A percentile compares a stretch with the other conserved stretches of the same genome.
phyloP scores from a whole-genome alignment of 2,329 filamentous ascomycete genomes.

The Colletotrichum sp. region DNA sequence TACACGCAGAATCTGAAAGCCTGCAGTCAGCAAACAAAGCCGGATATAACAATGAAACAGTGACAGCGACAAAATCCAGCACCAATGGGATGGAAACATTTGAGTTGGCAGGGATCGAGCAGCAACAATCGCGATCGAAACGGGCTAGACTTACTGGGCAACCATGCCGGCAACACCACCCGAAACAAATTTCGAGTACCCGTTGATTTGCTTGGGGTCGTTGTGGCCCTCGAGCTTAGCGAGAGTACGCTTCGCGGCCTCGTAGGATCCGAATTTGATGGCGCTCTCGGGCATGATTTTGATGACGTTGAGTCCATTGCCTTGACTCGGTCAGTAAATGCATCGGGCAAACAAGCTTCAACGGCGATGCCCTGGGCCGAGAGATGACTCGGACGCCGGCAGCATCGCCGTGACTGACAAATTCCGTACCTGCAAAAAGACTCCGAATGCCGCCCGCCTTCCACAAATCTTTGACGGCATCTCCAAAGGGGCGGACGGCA shows the following conservation, averaged over 20 bases:
- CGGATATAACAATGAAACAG: neutral
- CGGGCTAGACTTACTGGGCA: constrained; percentile 69
- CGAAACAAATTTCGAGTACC: constrained; percentile 87
- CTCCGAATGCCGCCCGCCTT: constrained; percentile 84
- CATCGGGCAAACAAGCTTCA: neutral
- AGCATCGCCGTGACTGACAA: neutral
- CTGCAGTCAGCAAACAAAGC: constrained; percentile 24
- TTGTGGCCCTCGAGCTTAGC: constrained; percentile 87
- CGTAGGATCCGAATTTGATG: constrained; percentile 97
- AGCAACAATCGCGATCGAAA: neutral
- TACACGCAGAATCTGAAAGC: constrained; percentile 81
- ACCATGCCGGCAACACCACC: constrained; percentile 94
- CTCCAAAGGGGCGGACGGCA: constrained; percentile 71
- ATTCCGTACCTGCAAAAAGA: constrained; percentile 82
- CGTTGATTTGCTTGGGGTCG: constrained; percentile 79
- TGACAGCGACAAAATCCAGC: neutral
- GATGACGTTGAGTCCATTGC: constrained; percentile 93
- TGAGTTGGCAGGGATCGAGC: neutral
- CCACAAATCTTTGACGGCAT: constrained; percentile 81
- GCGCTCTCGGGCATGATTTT: constrained; percentile 99
- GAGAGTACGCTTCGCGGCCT: constrained; percentile 88
- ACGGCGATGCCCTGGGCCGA: neutral
- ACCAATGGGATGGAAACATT: neutral
- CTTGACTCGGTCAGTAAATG: constrained; percentile 37
- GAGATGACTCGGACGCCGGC: neutral